A percentile compares a stretch with the other conserved stretches of the same genome.
phyloP scores from a whole-genome alignment of 352 stramenopile species.

The Globisporangium paroecandrum region DNA sequence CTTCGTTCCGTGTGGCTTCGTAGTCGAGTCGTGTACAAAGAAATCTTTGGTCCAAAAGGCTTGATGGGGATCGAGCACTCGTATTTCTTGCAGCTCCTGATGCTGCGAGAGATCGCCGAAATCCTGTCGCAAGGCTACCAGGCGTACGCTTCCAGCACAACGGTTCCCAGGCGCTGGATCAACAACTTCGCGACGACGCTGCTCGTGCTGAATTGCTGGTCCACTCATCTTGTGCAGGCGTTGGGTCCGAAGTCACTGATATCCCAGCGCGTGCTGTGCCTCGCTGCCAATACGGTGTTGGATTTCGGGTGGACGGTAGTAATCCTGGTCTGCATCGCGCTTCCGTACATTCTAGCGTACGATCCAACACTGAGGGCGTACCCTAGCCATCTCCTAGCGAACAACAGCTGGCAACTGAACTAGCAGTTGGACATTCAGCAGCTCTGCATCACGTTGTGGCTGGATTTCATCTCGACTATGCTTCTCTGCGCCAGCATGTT shows the following conservation, averaged over 20 bases:
- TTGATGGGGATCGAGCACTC: conserved; percentile 16
- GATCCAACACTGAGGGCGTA: neutral
- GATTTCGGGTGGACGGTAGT: conserved; percentile 30
- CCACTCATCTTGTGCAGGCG: conserved; percentile 16
- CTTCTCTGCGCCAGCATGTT: conserved; percentile 13
- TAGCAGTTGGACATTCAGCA: conserved; percentile 16
- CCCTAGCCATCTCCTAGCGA: neutral
- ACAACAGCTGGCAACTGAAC: conserved; percentile 7
- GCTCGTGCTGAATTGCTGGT: conserved; percentile 26
- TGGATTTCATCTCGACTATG: conserved; percentile 12
- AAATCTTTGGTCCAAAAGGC: conserved; percentile 2
- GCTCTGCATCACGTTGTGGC: conserved; percentile 9
- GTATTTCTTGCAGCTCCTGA: conserved; percentile 18
- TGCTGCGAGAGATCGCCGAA: conserved; percentile 24
- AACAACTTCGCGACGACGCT: conserved; percentile 25
- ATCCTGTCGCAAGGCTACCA: conserved; percentile 30
- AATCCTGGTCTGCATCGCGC: conserved; percentile 25
- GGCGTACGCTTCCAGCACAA: conserved; percentile 21
- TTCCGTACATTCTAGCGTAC: conserved; percentile 18
- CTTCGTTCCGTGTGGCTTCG: neutral
- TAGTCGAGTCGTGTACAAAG: neutral
- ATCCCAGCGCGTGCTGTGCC: conserved; percentile 24
- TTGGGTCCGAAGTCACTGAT: conserved; percentile 18
- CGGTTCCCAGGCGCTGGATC: conserved; percentile 30
- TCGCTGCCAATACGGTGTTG: conserved; percentile 20